Base-by-base conservation (phyloP, 2,329 filamentous ascomycete genomes). In the Pseudohalonectria lignicola region DNA sequence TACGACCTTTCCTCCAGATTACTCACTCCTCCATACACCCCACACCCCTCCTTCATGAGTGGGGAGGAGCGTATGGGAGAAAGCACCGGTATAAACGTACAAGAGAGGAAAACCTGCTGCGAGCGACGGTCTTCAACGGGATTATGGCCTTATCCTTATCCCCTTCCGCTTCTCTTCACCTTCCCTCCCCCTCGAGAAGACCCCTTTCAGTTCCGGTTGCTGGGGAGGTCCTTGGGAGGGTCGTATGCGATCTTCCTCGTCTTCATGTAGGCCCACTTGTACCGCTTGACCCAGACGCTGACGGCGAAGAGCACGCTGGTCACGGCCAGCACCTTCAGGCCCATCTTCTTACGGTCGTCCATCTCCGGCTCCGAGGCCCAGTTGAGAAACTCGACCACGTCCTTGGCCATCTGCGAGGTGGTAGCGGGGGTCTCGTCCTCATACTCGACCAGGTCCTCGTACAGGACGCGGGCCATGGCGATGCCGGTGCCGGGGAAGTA, bases 331-430 rank as follows among this genome's bases (percentile, higher is more conserved):
- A 94, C 85, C 80, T 98, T 96, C 76, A 94, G 79, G 55, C 92
- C 92, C 92, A 96, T 98, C 73, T 87, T 92, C 84, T 98, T 98
- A 60, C 92, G 84, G 61, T 95, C 82, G 59, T 98, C 92, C 87
- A 95, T 94, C 74, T 98, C 92, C 35, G 92, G 92, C 72, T 98
- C 92, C 41, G 92, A 88, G 39, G 92, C 76, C 92, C 92, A 98
- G 81, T 98, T 96, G 59, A 98, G 76, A 73, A 98, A 98, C 69
- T 98, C 92, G 43, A 84, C 80, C 43, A 98, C 92, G 54, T 98
- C 92, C 81, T 98, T 98, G 64, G 92, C 92, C 92, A 98, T 98
- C 71, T 98, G 92, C 46, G 90, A 95, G 49, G 87, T 87, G 45
- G 90, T 86, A 36, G 92, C 92, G 37, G 87, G 85, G 31, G 92